A percentile compares a stretch with the other conserved stretches of the same genome.
Evolutionary conservation across 306 rosid species (phyloP).

Genomic region (Erythrophleum fordii): DNA sequence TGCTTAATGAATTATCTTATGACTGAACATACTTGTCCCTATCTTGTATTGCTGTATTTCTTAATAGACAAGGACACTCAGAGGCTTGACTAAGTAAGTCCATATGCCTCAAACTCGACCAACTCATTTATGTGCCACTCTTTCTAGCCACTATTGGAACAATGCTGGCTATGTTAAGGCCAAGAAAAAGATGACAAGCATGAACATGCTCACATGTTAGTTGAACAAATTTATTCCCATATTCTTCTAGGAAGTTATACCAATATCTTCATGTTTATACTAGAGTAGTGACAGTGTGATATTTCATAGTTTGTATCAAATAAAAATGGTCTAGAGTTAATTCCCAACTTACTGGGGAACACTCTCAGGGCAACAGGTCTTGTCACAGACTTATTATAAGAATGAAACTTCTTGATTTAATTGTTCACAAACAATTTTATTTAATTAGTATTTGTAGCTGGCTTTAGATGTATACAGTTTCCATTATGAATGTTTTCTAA

Average conservation of each 20-base stretch:
- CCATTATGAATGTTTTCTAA: constrained; percentile 29
- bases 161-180: not conserved
- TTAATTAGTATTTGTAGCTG: not conserved
- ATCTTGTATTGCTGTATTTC: not conserved
- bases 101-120: not conserved
- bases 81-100: not conserved
- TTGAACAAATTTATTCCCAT: not conserved
- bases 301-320: not conserved
- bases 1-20: not conserved
- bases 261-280: not conserved
- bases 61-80: not conserved
- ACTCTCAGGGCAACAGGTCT: not conserved
- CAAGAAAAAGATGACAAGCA: not conserved
- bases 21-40: not conserved
- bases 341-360: not conserved
- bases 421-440: not conserved
- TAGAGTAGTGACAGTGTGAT: not conserved
- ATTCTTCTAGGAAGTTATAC: constrained; percentile 1
- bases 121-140: constrained; percentile 1
- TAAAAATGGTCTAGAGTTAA: not conserved
- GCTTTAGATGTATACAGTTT: constrained; percentile 2
- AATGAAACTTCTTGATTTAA: not conserved
- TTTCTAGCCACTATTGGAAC: not conserved
- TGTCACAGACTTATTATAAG: not conserved
- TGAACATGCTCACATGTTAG: not conserved